Conservation (phyloP, 768 basidiomycete species). For the Zangia roseola region DNA sequence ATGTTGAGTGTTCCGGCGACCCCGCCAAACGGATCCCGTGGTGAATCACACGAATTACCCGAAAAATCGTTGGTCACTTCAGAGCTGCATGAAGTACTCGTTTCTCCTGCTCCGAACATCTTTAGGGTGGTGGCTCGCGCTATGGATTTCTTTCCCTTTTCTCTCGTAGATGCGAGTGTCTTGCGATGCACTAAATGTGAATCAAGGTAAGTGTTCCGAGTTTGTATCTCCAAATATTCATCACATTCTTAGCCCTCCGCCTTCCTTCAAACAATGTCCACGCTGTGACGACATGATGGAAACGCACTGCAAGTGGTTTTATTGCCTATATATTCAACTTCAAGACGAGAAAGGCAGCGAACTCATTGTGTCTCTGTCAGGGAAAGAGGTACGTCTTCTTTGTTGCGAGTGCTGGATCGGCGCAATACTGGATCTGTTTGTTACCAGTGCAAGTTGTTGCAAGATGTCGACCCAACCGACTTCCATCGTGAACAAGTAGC, state of each 20-base stretch:
- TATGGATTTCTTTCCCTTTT: slow-evolving; percentile 55
- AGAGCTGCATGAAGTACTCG: slow-evolving; percentile 38
- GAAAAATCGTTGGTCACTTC: neutral
- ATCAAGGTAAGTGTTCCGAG: slow-evolving; percentile 38
- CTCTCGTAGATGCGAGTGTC: slow-evolving; percentile 46
- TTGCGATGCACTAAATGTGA: slow-evolving; percentile 54
- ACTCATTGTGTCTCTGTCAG: slow-evolving; percentile 48
- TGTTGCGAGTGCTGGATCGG: neutral
- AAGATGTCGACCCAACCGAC: slow-evolving; percentile 44
- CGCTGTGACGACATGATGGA: slow-evolving; percentile 54
- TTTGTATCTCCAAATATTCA: neutral
- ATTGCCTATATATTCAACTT: slow-evolving; percentile 48
- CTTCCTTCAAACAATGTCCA: slow-evolving; percentile 43
- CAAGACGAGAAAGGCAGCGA: slow-evolving; percentile 47
- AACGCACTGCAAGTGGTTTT: slow-evolving; percentile 48
- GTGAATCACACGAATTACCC: slow-evolving; percentile 3
- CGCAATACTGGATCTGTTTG: neutral
- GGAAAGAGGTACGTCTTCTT: slow-evolving; percentile 39
- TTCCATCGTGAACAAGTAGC: slow-evolving; percentile 40
- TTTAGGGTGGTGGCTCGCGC: slow-evolving; percentile 49
- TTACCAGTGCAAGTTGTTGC: slow-evolving; percentile 43
- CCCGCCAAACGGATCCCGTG: neutral
- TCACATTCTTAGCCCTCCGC: slow-evolving; percentile 40
- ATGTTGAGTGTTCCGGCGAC: slow-evolving; percentile 3
- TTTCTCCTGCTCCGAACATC: slow-evolving; percentile 32